Evolutionary conservation across 257 asterid species (phyloP).

Genomic region (Avicennia marina): DNA sequence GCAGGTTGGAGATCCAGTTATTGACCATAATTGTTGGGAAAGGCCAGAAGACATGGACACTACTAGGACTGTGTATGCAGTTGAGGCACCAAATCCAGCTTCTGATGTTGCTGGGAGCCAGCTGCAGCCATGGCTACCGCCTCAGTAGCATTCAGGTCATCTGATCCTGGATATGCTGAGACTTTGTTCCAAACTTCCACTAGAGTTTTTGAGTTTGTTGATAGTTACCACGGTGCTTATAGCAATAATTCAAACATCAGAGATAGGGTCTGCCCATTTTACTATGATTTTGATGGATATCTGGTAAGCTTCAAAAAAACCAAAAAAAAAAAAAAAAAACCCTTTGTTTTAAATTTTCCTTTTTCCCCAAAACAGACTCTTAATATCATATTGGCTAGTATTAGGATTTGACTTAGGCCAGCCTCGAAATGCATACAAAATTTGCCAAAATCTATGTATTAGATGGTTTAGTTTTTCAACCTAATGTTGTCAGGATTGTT

Average conservation of each 20-base stretch:
- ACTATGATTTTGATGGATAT: slow-evolving; percentile 93
- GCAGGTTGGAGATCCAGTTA: slow-evolving; percentile 91
- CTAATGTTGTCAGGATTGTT: too few relatives aligned
- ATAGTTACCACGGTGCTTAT: slow-evolving; percentile 77
- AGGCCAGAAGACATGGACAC: slow-evolving; percentile 99
- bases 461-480: too few relatives aligned
- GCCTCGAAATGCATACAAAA: too few relatives aligned
- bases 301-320: slow-evolving; percentile 42
- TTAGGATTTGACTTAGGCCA: too few relatives aligned
- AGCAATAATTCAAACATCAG: slow-evolving; percentile 70
- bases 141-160: slow-evolving; percentile 66
- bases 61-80: slow-evolving; percentile 70
- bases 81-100: slow-evolving; percentile 93
- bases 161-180: slow-evolving; percentile 75
- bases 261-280: slow-evolving; percentile 78
- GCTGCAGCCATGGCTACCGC: slow-evolving; percentile 97
- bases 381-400: too few relatives aligned
- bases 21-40: slow-evolving; percentile 71
- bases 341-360: too few relatives aligned
- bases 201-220: slow-evolving; percentile 72
- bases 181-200: slow-evolving; percentile 60
- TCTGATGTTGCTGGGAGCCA: slow-evolving; percentile 94
- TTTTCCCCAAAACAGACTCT: too few relatives aligned
- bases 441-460: too few relatives aligned
- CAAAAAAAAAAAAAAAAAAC: too few relatives aligned